Evolutionary conservation across 768 basidiomycete species (phyloP).

Genomic region (Boletus reticulatus): DNA sequence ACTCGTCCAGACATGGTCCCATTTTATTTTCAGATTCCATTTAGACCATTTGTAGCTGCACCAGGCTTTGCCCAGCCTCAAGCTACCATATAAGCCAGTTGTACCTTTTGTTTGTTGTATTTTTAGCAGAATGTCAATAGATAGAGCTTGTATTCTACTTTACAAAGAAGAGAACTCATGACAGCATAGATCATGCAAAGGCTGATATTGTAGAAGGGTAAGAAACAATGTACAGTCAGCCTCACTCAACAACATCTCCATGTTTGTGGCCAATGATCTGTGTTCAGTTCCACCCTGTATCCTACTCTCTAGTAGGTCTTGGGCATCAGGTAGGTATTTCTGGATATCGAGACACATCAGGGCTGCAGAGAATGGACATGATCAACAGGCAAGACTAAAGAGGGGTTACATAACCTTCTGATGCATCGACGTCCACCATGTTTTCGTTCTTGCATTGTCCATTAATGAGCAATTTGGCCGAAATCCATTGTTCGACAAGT

Average conservation of each 20-base stretch:
- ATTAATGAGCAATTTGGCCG: slow-evolving; percentile 44
- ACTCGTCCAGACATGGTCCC: too few relatives aligned
- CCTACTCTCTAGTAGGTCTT: slow-evolving; percentile 41
- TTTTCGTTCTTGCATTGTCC: slow-evolving; percentile 31
- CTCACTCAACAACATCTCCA: slow-evolving; percentile 13
- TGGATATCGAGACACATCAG: slow-evolving; percentile 44
- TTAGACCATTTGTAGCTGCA: too few relatives aligned
- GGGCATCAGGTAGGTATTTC: slow-evolving; percentile 37
- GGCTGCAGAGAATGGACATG: slow-evolving; percentile 39
- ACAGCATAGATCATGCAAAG: too few relatives aligned
- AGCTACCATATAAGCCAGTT: too few relatives aligned
- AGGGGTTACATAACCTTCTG: slow-evolving; percentile 29
- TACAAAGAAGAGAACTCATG: too few relatives aligned
- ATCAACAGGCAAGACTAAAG: slow-evolving; percentile 35
- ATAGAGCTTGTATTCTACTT: too few relatives aligned
- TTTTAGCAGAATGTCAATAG: too few relatives aligned
- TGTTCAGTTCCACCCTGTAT: slow-evolving; percentile 32
- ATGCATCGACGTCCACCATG: slow-evolving; percentile 38
- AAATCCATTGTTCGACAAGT: background rate
- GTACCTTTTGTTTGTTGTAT: too few relatives aligned
- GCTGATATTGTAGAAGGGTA: too few relatives aligned
- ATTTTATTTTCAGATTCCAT: too few relatives aligned
- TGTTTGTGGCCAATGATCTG: slow-evolving; percentile 16
- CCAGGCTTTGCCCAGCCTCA: too few relatives aligned
- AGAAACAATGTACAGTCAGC: background rate